Base-by-base conservation (phyloP, 23 red algal species). In the Pyropia yezoensis region DNA sequence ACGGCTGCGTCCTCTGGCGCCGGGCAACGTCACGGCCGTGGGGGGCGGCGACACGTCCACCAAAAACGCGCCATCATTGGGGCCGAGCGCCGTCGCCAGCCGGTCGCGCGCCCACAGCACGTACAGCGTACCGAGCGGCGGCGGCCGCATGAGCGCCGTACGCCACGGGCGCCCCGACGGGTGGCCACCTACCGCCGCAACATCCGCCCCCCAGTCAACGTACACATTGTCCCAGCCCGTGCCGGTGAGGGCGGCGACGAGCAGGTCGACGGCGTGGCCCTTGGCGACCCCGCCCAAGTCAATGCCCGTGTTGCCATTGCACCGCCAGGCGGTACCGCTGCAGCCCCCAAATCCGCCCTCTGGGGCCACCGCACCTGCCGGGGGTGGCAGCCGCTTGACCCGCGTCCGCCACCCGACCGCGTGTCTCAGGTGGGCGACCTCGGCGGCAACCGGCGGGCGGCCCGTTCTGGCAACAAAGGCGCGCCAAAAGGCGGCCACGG, bases 121-220 rank as follows among this genome's bases (percentile, higher is more conserved):
- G 52, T 74, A 75, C 3, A 86, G 22, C 18, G 67, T 56, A 13
- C 51, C 14, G 24, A 86, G 61, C 14, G 25, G 22, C 11, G 81
- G 81, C 27, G 81, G 81, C 17, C 50, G 58, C 18, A 86, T 33
- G 3, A 86, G 14, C 29, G 81, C 81, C 19, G 81, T 54, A 3
- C 81, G 81, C 81, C 81, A 86, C 1, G 81, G 69, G 23, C 81
- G 32, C 4, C 70, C 69, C 8, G 59, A 33, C 28, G 70, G 70
- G 39, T 86, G 81, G 7, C 57, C 22, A 22, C 71, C 81, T 0
- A 56, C 15, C 2, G 62, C 71, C 14, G 67, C 67, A 58, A 86
- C 67, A 58, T 86, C 81, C 61, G 52, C 81, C 49, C 67, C 81
- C 81, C 81, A 86, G 51, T 86, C 81, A 3, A 86, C 69, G 58